Evolutionary conservation across 176 grass and related monocot genomes (phyloP).

Genomic region (Echinochloa phyllopogon): DNA sequence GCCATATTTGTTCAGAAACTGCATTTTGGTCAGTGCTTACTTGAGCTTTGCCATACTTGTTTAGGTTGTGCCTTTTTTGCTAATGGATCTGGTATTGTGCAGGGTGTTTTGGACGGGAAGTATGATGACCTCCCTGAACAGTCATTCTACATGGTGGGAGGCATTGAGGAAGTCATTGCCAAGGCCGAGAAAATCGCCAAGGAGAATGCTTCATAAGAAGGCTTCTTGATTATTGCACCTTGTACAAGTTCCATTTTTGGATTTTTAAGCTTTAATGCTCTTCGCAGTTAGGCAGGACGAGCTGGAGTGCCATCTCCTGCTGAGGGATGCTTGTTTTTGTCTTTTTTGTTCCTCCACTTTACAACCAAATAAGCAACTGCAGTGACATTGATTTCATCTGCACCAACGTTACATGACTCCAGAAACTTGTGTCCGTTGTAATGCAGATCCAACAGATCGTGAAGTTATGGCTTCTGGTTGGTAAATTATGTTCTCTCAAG

Average conservation of each 20-base stretch:
- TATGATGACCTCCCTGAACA: slow-evolving; percentile 89
- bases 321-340: slow-evolving; percentile 44
- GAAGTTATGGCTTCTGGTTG: slow-evolving; percentile 38
- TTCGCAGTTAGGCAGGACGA: slow-evolving; percentile 54
- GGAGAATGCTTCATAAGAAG: slow-evolving; percentile 69
- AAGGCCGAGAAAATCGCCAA: slow-evolving; percentile 90
- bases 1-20: background rate
- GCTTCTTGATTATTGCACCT: slow-evolving; percentile 21
- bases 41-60: background rate
- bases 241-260: slow-evolving; percentile 74
- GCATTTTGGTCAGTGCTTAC: background rate
- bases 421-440: slow-evolving; percentile 36
- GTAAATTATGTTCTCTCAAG: background rate
- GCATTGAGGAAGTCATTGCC: slow-evolving; percentile 92
- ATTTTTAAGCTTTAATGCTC: slow-evolving; percentile 46
- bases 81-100: background rate
- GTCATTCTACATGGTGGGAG: slow-evolving; percentile 94
- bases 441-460: slow-evolving; percentile 43
- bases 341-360: slow-evolving; percentile 26
- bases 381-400: slow-evolving; percentile 43
- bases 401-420: slow-evolving; percentile 4
- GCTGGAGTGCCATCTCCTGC: slow-evolving; percentile 62
- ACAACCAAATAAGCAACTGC: slow-evolving; percentile 56
- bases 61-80: background rate
- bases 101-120: slow-evolving; percentile 95